Percentiles rank a stretch among this genome's conserved stretches.
These are phyloP conservation scores for Tolypocladium sp. DNA, from an alignment of 2,329 filamentous ascomycete genomes.

Conservation along the genomic window DNA sequence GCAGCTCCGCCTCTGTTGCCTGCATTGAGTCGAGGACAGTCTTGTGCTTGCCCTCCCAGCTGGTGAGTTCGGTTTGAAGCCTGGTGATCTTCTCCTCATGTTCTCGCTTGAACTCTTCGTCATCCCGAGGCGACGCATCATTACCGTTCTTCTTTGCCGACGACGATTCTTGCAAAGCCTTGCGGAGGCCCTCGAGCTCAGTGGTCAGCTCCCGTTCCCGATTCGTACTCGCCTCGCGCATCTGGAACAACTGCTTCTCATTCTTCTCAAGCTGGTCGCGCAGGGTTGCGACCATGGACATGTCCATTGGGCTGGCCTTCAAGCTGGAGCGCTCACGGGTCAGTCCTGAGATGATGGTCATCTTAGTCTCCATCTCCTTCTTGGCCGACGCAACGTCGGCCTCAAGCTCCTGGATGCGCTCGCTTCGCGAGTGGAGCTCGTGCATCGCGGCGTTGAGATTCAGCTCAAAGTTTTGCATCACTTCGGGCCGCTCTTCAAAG, in stretches of 20 bases:
- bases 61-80: conserved; percentile 61
- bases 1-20: conserved; percentile 62
- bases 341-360: conserved; percentile 87
- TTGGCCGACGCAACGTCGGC: conserved; percentile 72
- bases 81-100: conserved; percentile 52
- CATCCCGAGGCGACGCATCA: conserved; percentile 17
- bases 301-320: conserved; percentile 76
- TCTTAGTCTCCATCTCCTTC: conserved; percentile 96
- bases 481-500: conserved; percentile 72
- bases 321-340: conserved; percentile 89
- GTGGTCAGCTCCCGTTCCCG: conserved; percentile 67
- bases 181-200: conserved; percentile 62
- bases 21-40: conserved; percentile 61
- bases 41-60: conserved; percentile 71
- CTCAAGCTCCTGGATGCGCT: conserved; percentile 85
- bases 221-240: conserved; percentile 63
- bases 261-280: conserved; percentile 82
- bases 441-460: conserved; percentile 89
- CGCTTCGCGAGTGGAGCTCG: conserved; percentile 77
- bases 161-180: conserved; percentile 33
- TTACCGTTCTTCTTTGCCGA: conserved; percentile 9
- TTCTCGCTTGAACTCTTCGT: conserved; percentile 21
- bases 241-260: conserved; percentile 66
- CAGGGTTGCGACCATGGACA: conserved; percentile 79
- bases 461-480: conserved; percentile 85